Evolutionary conservation across 495 filamentous ascomycete species (phyloP), one percentile per base, ranked within the genome.

Genomic region (Annulohypoxylon stygium): DNA sequence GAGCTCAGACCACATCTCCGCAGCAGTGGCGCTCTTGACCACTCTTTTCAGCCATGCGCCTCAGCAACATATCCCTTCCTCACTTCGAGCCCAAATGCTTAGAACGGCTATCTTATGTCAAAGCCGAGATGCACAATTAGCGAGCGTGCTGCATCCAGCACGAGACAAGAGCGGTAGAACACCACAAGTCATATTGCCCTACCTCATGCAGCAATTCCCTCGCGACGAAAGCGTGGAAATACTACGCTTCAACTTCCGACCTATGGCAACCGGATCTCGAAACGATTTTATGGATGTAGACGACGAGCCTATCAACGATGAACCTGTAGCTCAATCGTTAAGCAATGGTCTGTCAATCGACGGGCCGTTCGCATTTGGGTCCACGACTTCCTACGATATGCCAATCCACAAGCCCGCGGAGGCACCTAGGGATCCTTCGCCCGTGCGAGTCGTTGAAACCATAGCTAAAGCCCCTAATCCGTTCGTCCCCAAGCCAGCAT

Each of bases 71-170:
- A 76, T 97, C 23, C 84, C 89, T 12, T 84, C 87, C 2, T 87
- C 90, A 4, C 54, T 92, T 10, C 89, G 94, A 53, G 84, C 88
- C 12, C 86, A 91, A 50, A 88, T 97, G 70, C 93, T 97, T 76
- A 90, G 90, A 48, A 92, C 92, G 1, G 90, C 93, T 41, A 91
- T 97, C 60, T 78, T 97, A 39, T 86, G 83, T 18, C 81, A 85
- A 43, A 85, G 90, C 71, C 90, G 88, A 79, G 77, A 87, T 26
- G 89, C 90, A 10, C 91, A 97, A 86, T 75, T 94, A 11, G 91
- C 93, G 33, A 94, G 93, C 78, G 88, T 93, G 11, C 81, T 97
- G 59, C 92, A 95, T 79, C 92, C 93, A 1, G 86, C 90, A 62
- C 82, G 86, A 12, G 86, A 86, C 39, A 82, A 83, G 50, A 86